phyloP scores from a whole-genome alignment of 139 green algal species.

The Zygnema cylindricum region DNA sequence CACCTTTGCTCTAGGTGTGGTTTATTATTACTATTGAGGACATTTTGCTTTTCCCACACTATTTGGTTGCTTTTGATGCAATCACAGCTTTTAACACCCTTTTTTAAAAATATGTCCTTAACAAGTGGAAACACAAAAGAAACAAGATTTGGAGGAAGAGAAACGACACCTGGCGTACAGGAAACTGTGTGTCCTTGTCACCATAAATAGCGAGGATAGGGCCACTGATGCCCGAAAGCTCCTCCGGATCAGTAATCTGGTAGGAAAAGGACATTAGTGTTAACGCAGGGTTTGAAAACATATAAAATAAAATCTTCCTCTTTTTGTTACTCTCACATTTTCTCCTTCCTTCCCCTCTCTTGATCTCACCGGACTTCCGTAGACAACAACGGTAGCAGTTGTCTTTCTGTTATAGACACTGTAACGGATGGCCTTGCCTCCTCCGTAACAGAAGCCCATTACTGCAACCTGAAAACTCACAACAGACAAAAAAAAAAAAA shows the following conservation, averaged over 20 bases:
- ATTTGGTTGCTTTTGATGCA: background rate
- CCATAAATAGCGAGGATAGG: slow-evolving; percentile 11
- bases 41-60: background rate
- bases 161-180: background rate
- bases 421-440: slow-evolving; percentile 33
- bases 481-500: slow-evolving; percentile 14
- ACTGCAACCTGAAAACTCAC: slow-evolving; percentile 1
- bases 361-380: slow-evolving; percentile 7
- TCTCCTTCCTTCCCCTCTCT: background rate
- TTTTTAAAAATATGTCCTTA: too few species aligned
- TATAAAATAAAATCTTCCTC: background rate
- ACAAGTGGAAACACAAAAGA: background rate
- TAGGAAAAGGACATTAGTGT: background rate
- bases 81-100: too few species aligned
- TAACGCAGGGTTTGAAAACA: background rate
- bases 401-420: background rate
- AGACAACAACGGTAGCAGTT: slow-evolving; percentile 17
- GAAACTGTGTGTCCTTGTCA: slow-evolving; percentile 17
- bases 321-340: background rate
- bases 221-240: background rate
- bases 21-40: background rate
- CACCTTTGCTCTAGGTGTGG: background rate
- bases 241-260: background rate
- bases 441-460: slow-evolving; percentile 33
- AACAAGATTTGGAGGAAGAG: background rate